Percentiles rank a stretch among this genome's conserved stretches.
Conservation (phyloP, 768 basidiomycete genomes). For the Scleroderma citrinum region DNA sequence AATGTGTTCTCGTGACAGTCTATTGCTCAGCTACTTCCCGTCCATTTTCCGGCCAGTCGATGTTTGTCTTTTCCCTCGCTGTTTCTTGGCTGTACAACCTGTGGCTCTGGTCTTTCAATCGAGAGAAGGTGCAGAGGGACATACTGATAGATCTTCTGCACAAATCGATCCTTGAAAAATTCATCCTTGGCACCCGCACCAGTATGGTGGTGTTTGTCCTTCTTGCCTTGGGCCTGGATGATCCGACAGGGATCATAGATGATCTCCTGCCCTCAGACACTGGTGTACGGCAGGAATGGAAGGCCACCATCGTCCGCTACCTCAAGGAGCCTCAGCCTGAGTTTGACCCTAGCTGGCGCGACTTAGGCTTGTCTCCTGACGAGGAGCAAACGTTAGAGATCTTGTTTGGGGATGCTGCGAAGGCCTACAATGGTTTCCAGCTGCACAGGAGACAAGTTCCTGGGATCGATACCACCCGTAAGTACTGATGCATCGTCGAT, state of each 20-base stretch:
- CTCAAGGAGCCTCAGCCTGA: not conserved
- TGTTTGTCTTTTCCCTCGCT: conserved; percentile 28
- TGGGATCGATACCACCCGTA: too few relatives aligned
- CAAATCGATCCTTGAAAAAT: not conserved
- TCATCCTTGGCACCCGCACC: not conserved
- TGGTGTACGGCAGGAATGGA: conserved; percentile 1
- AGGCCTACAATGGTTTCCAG: conserved; percentile 1
- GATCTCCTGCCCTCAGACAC: not conserved
- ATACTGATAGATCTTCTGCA: conserved; percentile 4
- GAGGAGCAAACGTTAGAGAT: conserved; percentile 1
- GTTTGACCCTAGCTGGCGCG: not conserved
- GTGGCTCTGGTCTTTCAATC: conserved; percentile 27
- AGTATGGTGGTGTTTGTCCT: conserved; percentile 1
- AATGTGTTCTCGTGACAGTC: conserved; percentile 25
- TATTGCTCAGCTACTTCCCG: conserved; percentile 26
- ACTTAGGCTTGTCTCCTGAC: not conserved
- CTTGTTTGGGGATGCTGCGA: not conserved
- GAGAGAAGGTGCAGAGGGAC: conserved; percentile 14
- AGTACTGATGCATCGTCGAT: too few relatives aligned
- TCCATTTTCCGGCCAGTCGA: conserved; percentile 27
- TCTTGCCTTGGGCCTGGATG: not conserved
- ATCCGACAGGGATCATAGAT: not conserved
- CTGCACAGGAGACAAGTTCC: not conserved
- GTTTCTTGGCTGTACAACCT: conserved; percentile 31
- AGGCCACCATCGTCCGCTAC: not conserved